Conservation (phyloP, 495 filamentous ascomycete genomes). For the Xylaria bambusicola region DNA sequence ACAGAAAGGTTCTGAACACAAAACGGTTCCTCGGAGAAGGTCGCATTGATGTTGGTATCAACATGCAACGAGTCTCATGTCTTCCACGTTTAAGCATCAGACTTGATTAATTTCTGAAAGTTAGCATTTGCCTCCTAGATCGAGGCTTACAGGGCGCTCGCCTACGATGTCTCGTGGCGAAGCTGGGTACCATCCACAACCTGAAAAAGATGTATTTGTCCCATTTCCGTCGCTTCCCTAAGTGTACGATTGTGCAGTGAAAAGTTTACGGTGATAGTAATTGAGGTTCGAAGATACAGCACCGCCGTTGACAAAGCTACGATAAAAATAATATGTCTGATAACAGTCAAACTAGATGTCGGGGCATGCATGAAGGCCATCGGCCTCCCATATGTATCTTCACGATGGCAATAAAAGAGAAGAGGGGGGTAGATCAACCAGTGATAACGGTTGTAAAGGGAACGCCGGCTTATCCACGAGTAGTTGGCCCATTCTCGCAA, state of each 20-base stretch:
- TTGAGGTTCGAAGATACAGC: not conserved
- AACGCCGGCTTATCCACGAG: too few species aligned
- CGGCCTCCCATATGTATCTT: too few species aligned
- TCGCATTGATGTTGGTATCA: constrained; percentile 11
- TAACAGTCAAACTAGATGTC: too few species aligned
- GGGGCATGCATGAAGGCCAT: too few species aligned
- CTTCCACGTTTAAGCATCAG: constrained; percentile 5
- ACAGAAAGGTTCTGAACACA: constrained; percentile 30
- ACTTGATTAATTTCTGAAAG: constrained; percentile 5
- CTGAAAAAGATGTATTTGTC: constrained; percentile 13
- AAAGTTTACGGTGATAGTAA: not conserved
- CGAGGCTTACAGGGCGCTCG: not conserved
- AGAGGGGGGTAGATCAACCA: too few species aligned
- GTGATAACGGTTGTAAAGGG: too few species aligned
- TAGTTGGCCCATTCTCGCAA: too few species aligned
- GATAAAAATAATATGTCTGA: too few species aligned
- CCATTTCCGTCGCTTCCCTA: not conserved
- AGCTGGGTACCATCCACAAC: constrained; percentile 6
- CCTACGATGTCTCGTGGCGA: constrained; percentile 6
- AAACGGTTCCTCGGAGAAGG: not conserved
- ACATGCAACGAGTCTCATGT: not conserved
- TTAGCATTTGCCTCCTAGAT: not conserved
- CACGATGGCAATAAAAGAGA: too few species aligned
- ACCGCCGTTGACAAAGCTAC: too few species aligned
- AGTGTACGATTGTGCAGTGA: not conserved